phyloP scores from a whole-genome alignment of 768 basidiomycete genomes.

The Mycena kentingensis region DNA sequence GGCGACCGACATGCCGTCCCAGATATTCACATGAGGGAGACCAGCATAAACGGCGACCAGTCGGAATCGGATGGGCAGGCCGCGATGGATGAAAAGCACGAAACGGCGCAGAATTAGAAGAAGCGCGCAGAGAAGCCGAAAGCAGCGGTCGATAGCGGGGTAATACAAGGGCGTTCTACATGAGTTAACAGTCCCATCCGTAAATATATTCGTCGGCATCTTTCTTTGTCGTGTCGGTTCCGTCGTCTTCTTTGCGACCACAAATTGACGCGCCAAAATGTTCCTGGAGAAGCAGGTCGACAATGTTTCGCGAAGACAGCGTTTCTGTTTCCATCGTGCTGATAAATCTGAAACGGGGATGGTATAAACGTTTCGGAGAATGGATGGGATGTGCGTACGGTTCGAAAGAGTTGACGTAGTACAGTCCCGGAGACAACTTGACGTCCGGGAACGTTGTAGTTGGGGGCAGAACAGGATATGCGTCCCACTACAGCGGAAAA shows the following conservation, averaged over 20 bases:
- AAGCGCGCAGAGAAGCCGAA: not conserved
- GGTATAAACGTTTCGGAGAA: not conserved
- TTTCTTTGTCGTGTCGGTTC: conserved; percentile 1
- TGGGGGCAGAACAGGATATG: conserved; percentile 75
- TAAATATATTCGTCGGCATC: conserved; percentile 51
- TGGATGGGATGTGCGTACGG: conserved; percentile 53
- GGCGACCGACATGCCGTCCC: conserved; percentile 43
- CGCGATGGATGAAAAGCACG: not conserved
- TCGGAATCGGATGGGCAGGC: not conserved
- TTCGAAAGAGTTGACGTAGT: conserved; percentile 93
- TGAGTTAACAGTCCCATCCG: conserved; percentile 73
- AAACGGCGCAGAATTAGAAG: not conserved
- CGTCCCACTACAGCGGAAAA: conserved; percentile 69
- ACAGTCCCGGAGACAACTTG: conserved; percentile 74
- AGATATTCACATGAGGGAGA: conserved; percentile 31
- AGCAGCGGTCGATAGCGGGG: no score
- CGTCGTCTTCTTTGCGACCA: conserved; percentile 32
- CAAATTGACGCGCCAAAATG: conserved; percentile 75
- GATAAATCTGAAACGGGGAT: conserved; percentile 57
- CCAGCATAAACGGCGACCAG: not conserved
- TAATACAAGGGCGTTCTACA: no score
- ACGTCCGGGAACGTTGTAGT: conserved; percentile 72
- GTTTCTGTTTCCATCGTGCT: conserved; percentile 96
- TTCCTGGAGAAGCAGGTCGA: conserved; percentile 75
- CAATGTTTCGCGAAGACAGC: conserved; percentile 77